Evolutionary conservation across 805 yeast species (phyloP), one percentile per base, ranked within the genome.

Genomic region (Lipomyces mesembrius): DNA sequence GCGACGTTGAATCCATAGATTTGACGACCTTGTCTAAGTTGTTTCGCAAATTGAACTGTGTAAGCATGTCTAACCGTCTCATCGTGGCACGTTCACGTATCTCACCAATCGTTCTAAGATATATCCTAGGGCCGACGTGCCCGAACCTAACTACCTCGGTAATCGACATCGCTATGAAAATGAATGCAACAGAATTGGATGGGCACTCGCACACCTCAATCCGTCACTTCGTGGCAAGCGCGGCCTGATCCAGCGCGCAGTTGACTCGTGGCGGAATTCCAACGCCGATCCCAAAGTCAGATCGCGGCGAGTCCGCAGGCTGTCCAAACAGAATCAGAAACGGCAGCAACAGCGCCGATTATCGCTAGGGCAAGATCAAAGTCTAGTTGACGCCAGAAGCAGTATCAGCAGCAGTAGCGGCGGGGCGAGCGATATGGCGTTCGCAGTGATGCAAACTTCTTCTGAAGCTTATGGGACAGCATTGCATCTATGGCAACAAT

Each of bases 231-330:
- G 81, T 32, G 75, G 75, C 58, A 80, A 81, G 37, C 76, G 84
- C 34, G 86, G 86, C 0, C 73, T 84, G 17, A 78, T 83, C 17
- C 86, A 83, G 70, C 76, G 86, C 37, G 86, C 86, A 0, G 86
- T 83, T 17, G 86, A 83, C 66, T 76, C 81, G 6, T 84, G 84
- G 84, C 77, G 86, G 69, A 83, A 83, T 72, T 79, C 84, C 4
- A 77, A 83, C 68, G 73, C 76, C 8, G 83, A 83, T 62, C 77
- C 78, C 20, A 74, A 77, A 3, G 74, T 78, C 57, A 75, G 84
- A 60, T 77, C 81, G n/a, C 79, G 86, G 57, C 76, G 85, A 53
- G 84, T 82, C 11, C 74, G 82, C 62, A 74, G 77, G 14, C 66
- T 74, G n/a, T 68, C 74, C 35, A 67, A 61, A 35, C 59, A 65